Base-by-base conservation (phyloP, 345 rosid species). In the Anacardium occidentale region DNA sequence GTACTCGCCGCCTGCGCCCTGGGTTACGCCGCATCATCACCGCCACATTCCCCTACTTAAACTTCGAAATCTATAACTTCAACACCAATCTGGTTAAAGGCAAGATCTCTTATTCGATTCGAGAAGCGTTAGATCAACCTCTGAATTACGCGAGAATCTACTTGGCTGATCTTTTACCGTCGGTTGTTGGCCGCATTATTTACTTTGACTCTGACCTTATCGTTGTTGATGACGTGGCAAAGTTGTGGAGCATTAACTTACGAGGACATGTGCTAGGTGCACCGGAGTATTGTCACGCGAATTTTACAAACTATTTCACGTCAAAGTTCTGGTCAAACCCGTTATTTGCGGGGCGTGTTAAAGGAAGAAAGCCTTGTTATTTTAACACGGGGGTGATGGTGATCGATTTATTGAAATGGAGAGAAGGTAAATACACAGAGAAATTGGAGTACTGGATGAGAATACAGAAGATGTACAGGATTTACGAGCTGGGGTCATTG, bases 301-400 rank as follows among this genome's bases (percentile, higher is more conserved):
- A 93, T 45, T 85, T 91, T 82, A 86, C 95, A 0, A 74, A 79
- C 64, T 93, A 93, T 76, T 93, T 93, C 86, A 87, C 88, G 0
- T 55, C 75, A 10, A 75, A 84, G 62, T 93, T 93, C 79, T 93
- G 97, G 98, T 83, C 92, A 18, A 87, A 82, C 24, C 76, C 84
- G 5, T 72, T 26, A 0, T 84, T 77, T 54, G 77, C 85, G 66
- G 78, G 86, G 74, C 67, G 86, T 32, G 80, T 89, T 40, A 68
- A 56, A 42, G 95, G 87, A 45, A 73, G 89, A 44, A 81, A 13
- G 59, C 75, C 92, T 10, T 93, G 95, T 58, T 93, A 93, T 71
- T 93, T 93, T 76, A 93, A 91, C 82, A 93, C 97, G 15, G 98
- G 98, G 6, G 98, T 93, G 69, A 93, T 93, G 98, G 95, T 93